Conservation (phyloP, 2,329 filamentous ascomycete genomes). For the Ceratocystis diversiconidia region DNA sequence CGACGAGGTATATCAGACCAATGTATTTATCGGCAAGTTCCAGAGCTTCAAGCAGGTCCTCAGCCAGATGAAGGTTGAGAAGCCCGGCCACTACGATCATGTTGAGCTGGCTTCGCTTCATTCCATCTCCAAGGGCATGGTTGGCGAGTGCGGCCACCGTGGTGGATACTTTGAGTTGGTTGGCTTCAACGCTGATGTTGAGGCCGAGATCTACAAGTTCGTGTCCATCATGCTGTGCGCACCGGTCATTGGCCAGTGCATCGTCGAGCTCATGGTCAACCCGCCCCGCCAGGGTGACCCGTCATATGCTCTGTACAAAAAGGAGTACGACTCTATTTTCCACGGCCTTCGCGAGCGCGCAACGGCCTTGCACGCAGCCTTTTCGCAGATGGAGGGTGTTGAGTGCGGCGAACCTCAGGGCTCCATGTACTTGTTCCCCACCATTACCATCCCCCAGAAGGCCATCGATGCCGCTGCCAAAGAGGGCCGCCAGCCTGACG, state of each 20-base stretch:
- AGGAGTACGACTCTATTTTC: slow-evolving; percentile 76
- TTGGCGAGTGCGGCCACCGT: slow-evolving; percentile 94
- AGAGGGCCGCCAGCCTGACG: slow-evolving; percentile 64
- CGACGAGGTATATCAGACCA: slow-evolving; percentile 98
- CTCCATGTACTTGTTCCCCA: slow-evolving; percentile 98
- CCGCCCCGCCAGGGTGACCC: slow-evolving; percentile 73
- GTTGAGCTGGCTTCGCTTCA: slow-evolving; percentile 87
- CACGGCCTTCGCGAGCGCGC: slow-evolving; percentile 66
- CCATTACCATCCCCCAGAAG: slow-evolving; percentile 64
- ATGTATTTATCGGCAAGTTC: slow-evolving; percentile 90
- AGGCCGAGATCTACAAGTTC: slow-evolving; percentile 95
- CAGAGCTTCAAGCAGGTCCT: slow-evolving; percentile 88
- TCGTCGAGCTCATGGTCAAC: slow-evolving; percentile 97
- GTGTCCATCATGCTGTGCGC: slow-evolving; percentile 94
- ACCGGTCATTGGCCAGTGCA: slow-evolving; percentile 87
- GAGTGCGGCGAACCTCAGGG: slow-evolving; percentile 82
- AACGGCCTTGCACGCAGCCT: slow-evolving; percentile 74
- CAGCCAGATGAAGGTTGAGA: slow-evolving; percentile 61
- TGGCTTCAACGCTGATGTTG: slow-evolving; percentile 72
- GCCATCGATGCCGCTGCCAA: slow-evolving; percentile 61
- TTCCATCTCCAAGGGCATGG: slow-evolving; percentile 95
- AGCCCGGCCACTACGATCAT: slow-evolving; percentile 62
- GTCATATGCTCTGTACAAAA: slow-evolving; percentile 66
- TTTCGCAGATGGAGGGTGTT: slow-evolving; percentile 90
- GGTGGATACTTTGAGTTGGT: slow-evolving; percentile 96